Evolutionary conservation across 805 yeast species (phyloP), one percentile per base, ranked within the genome.

Genomic region (Candida insectorum): DNA sequence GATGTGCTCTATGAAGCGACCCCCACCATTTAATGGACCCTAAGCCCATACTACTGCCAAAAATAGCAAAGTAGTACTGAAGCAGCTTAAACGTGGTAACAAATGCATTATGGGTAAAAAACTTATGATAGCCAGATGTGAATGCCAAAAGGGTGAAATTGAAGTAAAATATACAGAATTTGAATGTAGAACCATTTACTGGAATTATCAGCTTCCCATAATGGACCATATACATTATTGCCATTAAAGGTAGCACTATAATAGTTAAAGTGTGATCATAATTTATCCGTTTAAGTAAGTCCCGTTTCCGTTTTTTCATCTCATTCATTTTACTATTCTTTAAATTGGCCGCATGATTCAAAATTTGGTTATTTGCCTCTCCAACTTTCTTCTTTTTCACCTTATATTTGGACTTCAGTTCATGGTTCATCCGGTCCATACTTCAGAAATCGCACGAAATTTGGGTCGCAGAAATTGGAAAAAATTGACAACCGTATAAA

Each of bases 1-100:
- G 97, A 62, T 89, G 97, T 4, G 93, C 88, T 39, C 95, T 68
- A 64, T 89, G 97, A 28, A 85, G 70, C 11, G 81, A 69, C 15
- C 85, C 81, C 95, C 95, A 87, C 74, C 81, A 73, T 49, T 80
- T 70, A 9, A 80, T 76, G 3, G 85, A 72, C 4, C 95, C 95
- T 34, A 86, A 63, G 2, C 88, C 95, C 6, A 81, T 77, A 44
- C 85, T 81, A 12, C 81, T 62, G 5, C 91, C 89, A 27, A 78
- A 65, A 0, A 79, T 49, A n/a, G 79, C 73, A 37, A 81, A 71
- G 18, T 69, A 48, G 22, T 69, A 39, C 36, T 72, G 73, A 21
- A 85, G 41, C 2, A 68, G 58, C 7, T 26, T 22, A 24, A 21
- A 46, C 10, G 34, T 44, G 6, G 61, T 51, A 15, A 54, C 50